Evolutionary conservation across 2,329 filamentous ascomycete species (phyloP).

Genomic region (Acrodontium crateriforme): DNA sequence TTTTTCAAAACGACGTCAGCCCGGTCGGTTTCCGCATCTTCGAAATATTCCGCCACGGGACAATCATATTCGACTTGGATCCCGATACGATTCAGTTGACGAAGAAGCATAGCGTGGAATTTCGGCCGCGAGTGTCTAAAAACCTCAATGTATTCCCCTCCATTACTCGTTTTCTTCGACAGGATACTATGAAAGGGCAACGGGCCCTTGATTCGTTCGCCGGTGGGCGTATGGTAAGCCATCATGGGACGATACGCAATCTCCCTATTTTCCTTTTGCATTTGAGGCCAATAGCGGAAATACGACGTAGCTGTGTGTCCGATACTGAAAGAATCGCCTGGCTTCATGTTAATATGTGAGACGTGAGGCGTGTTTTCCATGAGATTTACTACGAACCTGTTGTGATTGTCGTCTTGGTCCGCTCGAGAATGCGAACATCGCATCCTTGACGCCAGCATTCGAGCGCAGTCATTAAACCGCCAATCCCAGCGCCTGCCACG

Average conservation of each 20-base stretch:
- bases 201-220: conserved; percentile 9
- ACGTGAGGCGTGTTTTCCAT: too few species aligned
- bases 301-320: conserved; percentile 40
- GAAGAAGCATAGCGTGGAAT: conserved; percentile 32
- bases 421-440: conserved; percentile 4
- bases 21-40: conserved; percentile 22
- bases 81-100: conserved; percentile 32
- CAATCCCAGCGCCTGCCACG: conserved; percentile 8
- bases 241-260: conserved; percentile 7
- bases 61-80: conserved; percentile 29
- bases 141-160: conserved; percentile 2
- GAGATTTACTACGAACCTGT: too few species aligned
- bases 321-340: conserved; percentile 26
- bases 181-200: conserved; percentile 7
- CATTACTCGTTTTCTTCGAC: not conserved
- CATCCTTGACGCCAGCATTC: conserved; percentile 10
- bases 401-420: not conserved
- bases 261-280: conserved; percentile 22
- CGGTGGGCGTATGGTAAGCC: conserved; percentile 4
- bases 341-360: not conserved
- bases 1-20: conserved; percentile 23
- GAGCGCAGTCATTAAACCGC: conserved; percentile 8
- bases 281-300: conserved; percentile 41
- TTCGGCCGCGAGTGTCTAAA: conserved; percentile 8
- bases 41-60: conserved; percentile 31